Conservation (phyloP, 345 rosid species). For the Geranium brycei region DNA sequence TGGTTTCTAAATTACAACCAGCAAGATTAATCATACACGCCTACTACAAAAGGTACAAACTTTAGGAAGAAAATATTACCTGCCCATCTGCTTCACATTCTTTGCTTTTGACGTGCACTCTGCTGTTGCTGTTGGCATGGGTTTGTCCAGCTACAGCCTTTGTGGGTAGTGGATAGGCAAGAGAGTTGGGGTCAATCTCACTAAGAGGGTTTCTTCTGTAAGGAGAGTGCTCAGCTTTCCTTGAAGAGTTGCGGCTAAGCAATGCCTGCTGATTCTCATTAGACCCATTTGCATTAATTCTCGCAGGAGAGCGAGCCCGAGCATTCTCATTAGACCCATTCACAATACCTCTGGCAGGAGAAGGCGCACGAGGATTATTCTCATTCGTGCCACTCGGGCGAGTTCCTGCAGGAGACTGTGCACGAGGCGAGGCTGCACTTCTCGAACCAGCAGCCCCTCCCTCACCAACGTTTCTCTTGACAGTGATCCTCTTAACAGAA, state of each 20-base stretch:
- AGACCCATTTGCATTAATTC: no score
- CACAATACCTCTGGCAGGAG: no score
- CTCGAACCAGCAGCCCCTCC: no score
- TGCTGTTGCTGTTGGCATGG: constrained; percentile 15
- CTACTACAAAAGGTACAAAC: constrained; percentile 4
- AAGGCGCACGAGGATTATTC: no score
- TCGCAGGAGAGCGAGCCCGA: background rate
- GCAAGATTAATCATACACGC: no score
- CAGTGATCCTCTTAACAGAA: constrained; percentile 40
- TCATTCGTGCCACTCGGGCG: no score
- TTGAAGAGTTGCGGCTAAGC: no score
- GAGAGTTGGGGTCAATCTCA: constrained; percentile 52
- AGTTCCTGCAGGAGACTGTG: constrained; percentile 65
- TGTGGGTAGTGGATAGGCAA: no score
- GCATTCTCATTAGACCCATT: background rate
- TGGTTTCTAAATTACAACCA: constrained; percentile 22
- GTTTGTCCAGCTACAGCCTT: no score
- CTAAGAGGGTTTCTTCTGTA: constrained; percentile 55
- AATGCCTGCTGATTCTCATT: background rate
- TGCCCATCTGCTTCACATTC: constrained; percentile 16
- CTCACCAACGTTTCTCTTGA: constrained; percentile 48
- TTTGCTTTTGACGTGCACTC: constrained; percentile 13
- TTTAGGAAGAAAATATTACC: constrained; percentile 16
- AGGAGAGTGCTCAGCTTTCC: constrained; percentile 81
- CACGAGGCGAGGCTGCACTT: constrained; percentile 81